Evolutionary conservation across 352 stramenopile species (phyloP), one percentile per base, ranked within the genome.

Genomic region (Plasmopara muralis): DNA sequence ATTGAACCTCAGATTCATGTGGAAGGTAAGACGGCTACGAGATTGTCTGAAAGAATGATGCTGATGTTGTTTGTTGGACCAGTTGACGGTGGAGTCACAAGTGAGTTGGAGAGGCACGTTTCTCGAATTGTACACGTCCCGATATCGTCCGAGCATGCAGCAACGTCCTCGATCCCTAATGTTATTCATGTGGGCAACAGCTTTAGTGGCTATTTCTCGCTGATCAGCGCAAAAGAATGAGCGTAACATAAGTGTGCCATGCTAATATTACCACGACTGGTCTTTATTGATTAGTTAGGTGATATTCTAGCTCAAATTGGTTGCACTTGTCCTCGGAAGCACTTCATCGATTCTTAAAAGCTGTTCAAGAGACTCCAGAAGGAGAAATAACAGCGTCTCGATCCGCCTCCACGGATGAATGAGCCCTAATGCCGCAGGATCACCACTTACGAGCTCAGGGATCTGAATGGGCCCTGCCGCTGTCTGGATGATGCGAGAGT

Each of bases 1-100:
- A 72, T 93, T 50, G 83, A 93, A 62, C 83, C 83, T 40, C 77
- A 89, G 29, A 56, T 92, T 39, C 81, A 89, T 49, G 63, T 92
- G 7, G 83, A 93, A 83, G 78, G 83, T 93, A 25, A 33, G 43
- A 5, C 20, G 45, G 14, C 28, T 25, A 25, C 20, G 20, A 25
- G 20, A 25, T 25, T 3, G 1, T 25, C 3, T 25, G 3, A 25
- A 25, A 25, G 20, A 25, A 25, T 3, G 3, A 25, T 25, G 60
- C 13, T 50, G 15, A 47, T 34, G 34, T 50, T 6, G 45, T 53
- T 38, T 48, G 55, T 10, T 51, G 52, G 40, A 43, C 6, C 30
- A 91, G 81, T 85, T 53, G 76, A 89, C 37, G 35, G 56, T 34
- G 63, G 31, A n/a, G 66, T 77, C 12, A 76, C 81, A 15, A 66